Conservation (phyloP, 2,329 filamentous ascomycete species). For the Trichothecium sympodiale region DNA sequence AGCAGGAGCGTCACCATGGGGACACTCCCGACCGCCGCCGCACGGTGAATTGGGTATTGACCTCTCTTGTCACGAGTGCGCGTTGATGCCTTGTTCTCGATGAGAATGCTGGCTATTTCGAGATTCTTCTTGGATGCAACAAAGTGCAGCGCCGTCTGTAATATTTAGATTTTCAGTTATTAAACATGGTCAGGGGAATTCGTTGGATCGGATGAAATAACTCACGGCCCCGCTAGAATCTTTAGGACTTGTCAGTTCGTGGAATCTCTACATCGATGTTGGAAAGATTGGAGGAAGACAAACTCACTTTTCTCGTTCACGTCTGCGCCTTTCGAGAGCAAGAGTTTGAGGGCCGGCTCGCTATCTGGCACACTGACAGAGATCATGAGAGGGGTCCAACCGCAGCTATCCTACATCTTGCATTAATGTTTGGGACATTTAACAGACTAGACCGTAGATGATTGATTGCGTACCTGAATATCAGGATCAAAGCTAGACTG, state of each 20-base stretch:
- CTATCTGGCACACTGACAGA: conserved; percentile 63
- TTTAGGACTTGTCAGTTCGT: conserved; percentile 14
- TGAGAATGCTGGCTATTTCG: conserved; percentile 66
- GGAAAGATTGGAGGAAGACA: neutral
- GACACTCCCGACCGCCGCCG: conserved; percentile 79
- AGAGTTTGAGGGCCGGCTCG: conserved; percentile 55
- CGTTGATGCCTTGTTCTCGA: conserved; percentile 65
- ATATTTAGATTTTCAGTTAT: no score
- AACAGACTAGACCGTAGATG: neutral
- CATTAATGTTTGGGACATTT: neutral
- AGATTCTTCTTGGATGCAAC: conserved; percentile 82
- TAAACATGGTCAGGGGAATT: neutral
- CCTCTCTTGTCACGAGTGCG: conserved; percentile 74
- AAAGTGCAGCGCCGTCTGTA: conserved; percentile 86
- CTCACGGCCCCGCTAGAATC: conserved; percentile 54
- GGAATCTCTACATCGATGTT: neutral
- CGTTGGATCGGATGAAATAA: neutral
- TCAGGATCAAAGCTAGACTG: conserved; percentile 72
- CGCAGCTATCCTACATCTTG: conserved; percentile 58
- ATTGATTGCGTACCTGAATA: conserved; percentile 47
- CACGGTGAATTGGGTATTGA: conserved; percentile 85
- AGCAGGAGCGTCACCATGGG: conserved; percentile 76
- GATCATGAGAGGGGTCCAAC: conserved; percentile 82
- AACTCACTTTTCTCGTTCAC: conserved; percentile 58
- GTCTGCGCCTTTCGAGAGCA: conserved; percentile 60